A percentile compares a stretch with the other conserved stretches of the same genome.
These are phyloP conservation scores for Pythium dissotocum DNA, from an alignment of 352 stramenopile genomes.

Conservation along the genomic window DNA sequence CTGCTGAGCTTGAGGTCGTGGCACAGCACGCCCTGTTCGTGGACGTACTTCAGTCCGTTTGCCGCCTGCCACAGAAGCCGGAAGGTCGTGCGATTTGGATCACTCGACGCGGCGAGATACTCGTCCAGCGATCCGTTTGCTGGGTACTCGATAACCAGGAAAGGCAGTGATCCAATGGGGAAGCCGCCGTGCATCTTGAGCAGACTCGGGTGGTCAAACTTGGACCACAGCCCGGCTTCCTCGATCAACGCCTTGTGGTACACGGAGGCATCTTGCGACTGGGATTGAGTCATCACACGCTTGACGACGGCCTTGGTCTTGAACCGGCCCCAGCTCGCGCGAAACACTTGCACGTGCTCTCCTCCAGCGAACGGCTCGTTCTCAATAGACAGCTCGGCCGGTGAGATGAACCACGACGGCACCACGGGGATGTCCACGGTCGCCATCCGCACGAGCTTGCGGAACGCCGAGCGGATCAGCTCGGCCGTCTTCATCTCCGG, in stretches of 20 bases:
- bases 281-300: constrained; percentile 24
- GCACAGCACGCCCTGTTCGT: constrained; percentile 46
- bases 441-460: constrained; percentile 45
- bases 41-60: constrained; percentile 53
- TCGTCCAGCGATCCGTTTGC: constrained; percentile 53
- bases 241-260: constrained; percentile 30
- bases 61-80: constrained; percentile 50
- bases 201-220: constrained; percentile 52
- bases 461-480: constrained; percentile 46
- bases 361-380: constrained; percentile 24
- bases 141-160: constrained; percentile 55
- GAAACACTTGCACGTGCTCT: constrained; percentile 14
- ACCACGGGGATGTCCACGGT: constrained; percentile 45
- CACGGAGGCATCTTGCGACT: constrained; percentile 18
- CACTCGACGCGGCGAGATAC: constrained; percentile 45
- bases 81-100: constrained; percentile 40
- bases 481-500: constrained; percentile 28
- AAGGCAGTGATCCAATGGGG: constrained; percentile 43
- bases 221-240: constrained; percentile 44
- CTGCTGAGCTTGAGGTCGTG: constrained; percentile 44
- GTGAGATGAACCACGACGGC: constrained; percentile 53
- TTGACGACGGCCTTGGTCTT: constrained; percentile 43
- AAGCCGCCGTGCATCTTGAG: constrained; percentile 59
- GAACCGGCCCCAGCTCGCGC: constrained; percentile 28
- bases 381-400: constrained; percentile 38